Evolutionary conservation across 306 rosid genomes (phyloP), one percentile per base, ranked within the genome.

Genomic region (Fragaria vesca): DNA sequence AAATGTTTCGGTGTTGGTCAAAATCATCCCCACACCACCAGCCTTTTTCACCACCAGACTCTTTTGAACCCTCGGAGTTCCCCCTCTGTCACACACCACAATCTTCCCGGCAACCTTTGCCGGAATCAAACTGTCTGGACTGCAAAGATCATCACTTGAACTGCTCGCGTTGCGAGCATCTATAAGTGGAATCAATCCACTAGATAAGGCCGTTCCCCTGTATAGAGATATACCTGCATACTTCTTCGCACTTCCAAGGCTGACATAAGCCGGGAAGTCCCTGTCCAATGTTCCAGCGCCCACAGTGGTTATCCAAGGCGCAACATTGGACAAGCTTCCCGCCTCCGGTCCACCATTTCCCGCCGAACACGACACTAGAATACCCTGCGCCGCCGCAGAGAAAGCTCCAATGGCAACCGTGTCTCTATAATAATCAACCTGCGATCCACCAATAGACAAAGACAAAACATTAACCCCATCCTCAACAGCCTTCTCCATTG

Each of bases 251-350:
- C 91, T 87, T 76, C 97, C 97, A 12, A 90, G 90, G 74, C 76
- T 85, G 75, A 89, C 67, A 71, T 79, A 73, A 32, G 89, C 86
- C 0, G 98, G 98, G 82, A 95, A 95, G 69, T 92, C 92, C 28
- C 98, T 93, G 86, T 92, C 98, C 63, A 95, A 66, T 45, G 98
- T 90, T 79, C 98, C 98, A 1, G 97, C 97, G 20, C 98, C 97
- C 6, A 95, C 98, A 0, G 93, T 89, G 73, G 85, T 90, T 67
- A 87, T 62, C 98, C 97, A 94, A 8, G 98, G 98, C 0, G 98
- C 97, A n/a, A 86, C 87, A 48, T 90, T 92, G 26, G 83, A 58
- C 84, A 92, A 63, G 71, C 83, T 73, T 38, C 75, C 83, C 0
- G 79, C 9, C 3, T 78, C 60, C 6, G 97, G 97, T 36, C 98